Evolutionary conservation across 176 grass and related monocot genomes (phyloP), one percentile per base, ranked within the genome.

Genomic region (Eremochloa ophiuroides): DNA sequence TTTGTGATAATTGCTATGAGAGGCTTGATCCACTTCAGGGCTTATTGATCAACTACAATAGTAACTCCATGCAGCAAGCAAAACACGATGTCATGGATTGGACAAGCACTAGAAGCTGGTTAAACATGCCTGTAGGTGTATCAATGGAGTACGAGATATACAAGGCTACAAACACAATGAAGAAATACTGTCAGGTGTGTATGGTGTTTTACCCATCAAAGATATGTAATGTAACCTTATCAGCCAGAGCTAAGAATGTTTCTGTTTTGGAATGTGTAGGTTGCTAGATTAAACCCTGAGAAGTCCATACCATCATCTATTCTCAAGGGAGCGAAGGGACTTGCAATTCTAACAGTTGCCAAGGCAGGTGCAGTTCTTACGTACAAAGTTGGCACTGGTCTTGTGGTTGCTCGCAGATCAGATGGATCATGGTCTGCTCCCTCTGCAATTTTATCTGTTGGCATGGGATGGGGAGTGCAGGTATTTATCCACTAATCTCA

Each of bases 71-170:
- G 72, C 96, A 99, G 64, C 80, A 58, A 63, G 91, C 93, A 9
- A 99, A 99, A 79, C 93, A 99, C 63, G 93, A 99, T 85, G 91
- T 95, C 77, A 93, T 87, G 81, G 96, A 99, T 87, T 99, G 96
- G 96, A 95, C 93, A 44, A 88, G 96, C 78, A 78, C 78, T 15
- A 89, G 96, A 80, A 86, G 93, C 23, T 99, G 93, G 93, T 73
- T 95, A 33, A 99, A 95, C 85, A 77, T 95, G 72, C 93, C 96
- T 78, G 47, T 99, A 48, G 91, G 93, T 68, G 78, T 95, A 69
- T 91, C 89, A 53, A 95, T 95, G 96, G 96, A 99, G 55, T 83
- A 99, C 75, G 93, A 99, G 68, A 90, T 99, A 84, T 99, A 99
- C 80, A 95, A 99, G 66, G 88, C 96, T 23, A 73, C 96, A 51